These are phyloP conservation scores for Neospermospora avenae DNA, from an alignment of 2,329 filamentous ascomycete genomes.

Conservation along the genomic window DNA sequence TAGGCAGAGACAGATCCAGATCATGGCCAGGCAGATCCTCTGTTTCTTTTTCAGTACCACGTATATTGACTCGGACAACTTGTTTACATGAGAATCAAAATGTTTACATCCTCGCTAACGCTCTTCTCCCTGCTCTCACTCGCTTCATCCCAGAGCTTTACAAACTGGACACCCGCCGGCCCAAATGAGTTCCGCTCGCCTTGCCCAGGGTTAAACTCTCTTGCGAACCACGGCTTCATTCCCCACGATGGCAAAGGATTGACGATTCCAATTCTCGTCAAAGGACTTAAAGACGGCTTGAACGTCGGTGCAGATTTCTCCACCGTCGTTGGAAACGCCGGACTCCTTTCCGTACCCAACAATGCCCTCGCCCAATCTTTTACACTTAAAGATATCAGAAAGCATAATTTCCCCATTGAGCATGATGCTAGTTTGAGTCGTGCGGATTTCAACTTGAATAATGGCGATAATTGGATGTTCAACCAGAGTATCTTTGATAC, in stretches of 20 bases:
- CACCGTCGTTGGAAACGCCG: slow-evolving; percentile 28
- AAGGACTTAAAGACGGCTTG: slow-evolving; percentile 24
- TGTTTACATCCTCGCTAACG: slow-evolving; percentile 1
- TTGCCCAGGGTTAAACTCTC: slow-evolving; percentile 32
- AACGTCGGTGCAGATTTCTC: slow-evolving; percentile 36
- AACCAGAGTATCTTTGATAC: slow-evolving; percentile 34
- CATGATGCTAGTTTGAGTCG: slow-evolving; percentile 38
- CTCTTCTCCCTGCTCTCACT: slow-evolving; percentile 2
- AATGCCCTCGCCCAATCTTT: slow-evolving; percentile 24
- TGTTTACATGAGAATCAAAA: neutral
- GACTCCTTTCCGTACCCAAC: slow-evolving; percentile 20
- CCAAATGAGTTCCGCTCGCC: slow-evolving; percentile 28
- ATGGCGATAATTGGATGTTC: slow-evolving; percentile 37
- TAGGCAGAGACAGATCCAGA: neutral
- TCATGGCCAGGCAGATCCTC: neutral
- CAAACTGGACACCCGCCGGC: slow-evolving; percentile 16
- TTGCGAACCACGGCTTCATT: slow-evolving; percentile 35
- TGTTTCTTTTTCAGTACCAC: neutral
- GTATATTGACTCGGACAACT: neutral
- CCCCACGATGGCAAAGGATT: slow-evolving; percentile 35
- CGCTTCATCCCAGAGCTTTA: slow-evolving; percentile 14
- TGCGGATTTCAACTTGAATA: slow-evolving; percentile 32
- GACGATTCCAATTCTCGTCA: slow-evolving; percentile 31
- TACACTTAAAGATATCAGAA: slow-evolving; percentile 23
- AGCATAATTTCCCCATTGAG: slow-evolving; percentile 38